These are phyloP conservation scores for Cutaneotrichosporon cavernicola DNA, from an alignment of 1,284 basidiomycete species.

Conservation along the genomic window DNA sequence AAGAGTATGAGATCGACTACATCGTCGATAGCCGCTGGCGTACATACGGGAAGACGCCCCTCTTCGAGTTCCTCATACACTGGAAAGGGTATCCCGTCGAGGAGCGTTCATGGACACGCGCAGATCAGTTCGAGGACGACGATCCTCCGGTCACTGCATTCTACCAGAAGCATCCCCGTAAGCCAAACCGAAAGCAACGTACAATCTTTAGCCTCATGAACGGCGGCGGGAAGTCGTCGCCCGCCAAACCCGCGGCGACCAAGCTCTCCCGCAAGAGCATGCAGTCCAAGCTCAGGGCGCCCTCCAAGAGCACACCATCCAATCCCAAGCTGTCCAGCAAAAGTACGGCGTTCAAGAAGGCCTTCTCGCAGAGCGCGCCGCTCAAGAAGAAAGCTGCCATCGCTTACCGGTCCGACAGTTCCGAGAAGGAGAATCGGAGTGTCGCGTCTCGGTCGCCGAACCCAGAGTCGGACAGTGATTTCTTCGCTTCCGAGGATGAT, in stretches of 20 bases:
- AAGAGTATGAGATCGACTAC: conserved; percentile 46
- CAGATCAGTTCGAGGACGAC: conserved; percentile 48
- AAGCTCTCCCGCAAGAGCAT: neutral
- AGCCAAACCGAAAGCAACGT: conserved; percentile 22
- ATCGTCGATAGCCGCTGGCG: conserved; percentile 41
- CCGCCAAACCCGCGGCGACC: neutral
- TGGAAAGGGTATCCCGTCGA: conserved; percentile 38
- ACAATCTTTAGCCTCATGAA: conserved; percentile 14
- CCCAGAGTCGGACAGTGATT: neutral
- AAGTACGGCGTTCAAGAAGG: neutral
- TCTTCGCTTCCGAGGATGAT: neutral
- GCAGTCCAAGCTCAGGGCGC: neutral
- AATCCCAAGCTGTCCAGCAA: neutral
- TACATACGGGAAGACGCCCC: conserved; percentile 22
- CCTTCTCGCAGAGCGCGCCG: neutral
- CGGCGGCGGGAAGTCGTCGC: neutral
- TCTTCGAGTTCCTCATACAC: conserved; percentile 43
- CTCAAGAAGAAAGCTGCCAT: neutral
- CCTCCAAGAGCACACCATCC: neutral
- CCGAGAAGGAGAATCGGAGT: conserved; percentile 12
- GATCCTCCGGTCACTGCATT: conserved; percentile 44
- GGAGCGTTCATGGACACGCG: conserved; percentile 43
- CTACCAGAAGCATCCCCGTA: conserved; percentile 34
- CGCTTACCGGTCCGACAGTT: neutral
- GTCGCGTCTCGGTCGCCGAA: neutral